Evolutionary conservation across 768 basidiomycete genomes (phyloP).

Genomic region (Suillus placidus): DNA sequence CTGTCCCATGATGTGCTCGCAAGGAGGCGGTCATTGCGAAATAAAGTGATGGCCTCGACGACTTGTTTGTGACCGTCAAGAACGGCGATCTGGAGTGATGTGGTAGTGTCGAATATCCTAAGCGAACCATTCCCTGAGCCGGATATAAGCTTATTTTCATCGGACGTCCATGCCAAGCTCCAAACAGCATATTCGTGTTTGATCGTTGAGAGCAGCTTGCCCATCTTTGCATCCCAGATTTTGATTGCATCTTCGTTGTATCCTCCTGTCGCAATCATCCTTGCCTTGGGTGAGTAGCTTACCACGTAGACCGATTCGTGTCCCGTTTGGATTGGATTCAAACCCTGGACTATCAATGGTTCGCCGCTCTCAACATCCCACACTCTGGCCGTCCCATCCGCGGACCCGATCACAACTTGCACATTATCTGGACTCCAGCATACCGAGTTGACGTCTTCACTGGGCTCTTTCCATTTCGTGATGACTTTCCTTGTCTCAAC

Average conservation of each 20-base stretch:
- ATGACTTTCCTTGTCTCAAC: conserved; percentile 1
- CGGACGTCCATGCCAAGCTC: neutral
- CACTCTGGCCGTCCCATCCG: conserved; percentile 16
- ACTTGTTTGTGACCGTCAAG: neutral
- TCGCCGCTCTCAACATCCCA: conserved; percentile 2
- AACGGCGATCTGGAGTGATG: neutral
- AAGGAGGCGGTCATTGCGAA: neutral
- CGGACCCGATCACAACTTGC: conserved; percentile 16
- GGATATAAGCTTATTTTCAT: conserved; percentile 1
- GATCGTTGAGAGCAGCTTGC: neutral
- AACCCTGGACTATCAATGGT: neutral
- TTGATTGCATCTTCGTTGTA: neutral
- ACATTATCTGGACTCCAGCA: conserved; percentile 13
- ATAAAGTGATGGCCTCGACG: neutral
- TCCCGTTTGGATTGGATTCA: conserved; percentile 3
- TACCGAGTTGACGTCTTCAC: neutral
- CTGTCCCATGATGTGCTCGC: conserved; percentile 3
- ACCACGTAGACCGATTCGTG: neutral
- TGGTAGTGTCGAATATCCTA: conserved; percentile 1
- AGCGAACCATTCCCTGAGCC: neutral
- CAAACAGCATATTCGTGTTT: neutral
- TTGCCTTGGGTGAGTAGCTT: conserved; percentile 2
- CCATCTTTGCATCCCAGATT: neutral
- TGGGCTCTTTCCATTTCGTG: conserved; percentile 1
- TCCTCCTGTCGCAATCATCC: conserved; percentile 2